phyloP scores from a whole-genome alignment of 768 basidiomycete genomes.

The Leucocoprinus sp. region DNA sequence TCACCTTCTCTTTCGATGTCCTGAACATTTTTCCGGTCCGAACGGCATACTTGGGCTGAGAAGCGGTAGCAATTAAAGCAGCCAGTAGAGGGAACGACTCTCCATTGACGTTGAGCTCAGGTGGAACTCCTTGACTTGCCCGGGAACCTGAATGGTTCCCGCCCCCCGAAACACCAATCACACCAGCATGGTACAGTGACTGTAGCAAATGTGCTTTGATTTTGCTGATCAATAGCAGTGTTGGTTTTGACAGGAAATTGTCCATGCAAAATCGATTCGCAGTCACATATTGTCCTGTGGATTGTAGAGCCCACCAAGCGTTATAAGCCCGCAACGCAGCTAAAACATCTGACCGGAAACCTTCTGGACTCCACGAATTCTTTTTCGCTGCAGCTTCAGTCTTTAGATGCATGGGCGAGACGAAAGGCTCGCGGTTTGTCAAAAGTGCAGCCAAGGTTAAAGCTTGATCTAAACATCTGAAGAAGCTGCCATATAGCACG shows the following conservation, averaged over 20 bases:
- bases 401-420: slow-evolving; percentile 74
- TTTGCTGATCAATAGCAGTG: slow-evolving; percentile 71
- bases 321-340: slow-evolving; percentile 77
- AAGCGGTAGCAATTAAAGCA: slow-evolving; percentile 77
- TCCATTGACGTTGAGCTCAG: slow-evolving; percentile 63
- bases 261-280: slow-evolving; percentile 75
- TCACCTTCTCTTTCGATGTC: slow-evolving; percentile 79
- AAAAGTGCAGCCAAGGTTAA: slow-evolving; percentile 88
- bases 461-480: slow-evolving; percentile 84
- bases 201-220: slow-evolving; percentile 72
- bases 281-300: slow-evolving; percentile 47
- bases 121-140: slow-evolving; percentile 35
- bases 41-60: slow-evolving; percentile 87
- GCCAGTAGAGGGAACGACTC: slow-evolving; percentile 70
- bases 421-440: slow-evolving; percentile 85
- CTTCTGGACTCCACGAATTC: slow-evolving; percentile 65
- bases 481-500: slow-evolving; percentile 85
- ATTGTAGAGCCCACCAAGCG: slow-evolving; percentile 69
- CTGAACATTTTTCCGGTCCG: slow-evolving; percentile 61
- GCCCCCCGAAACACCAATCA: slow-evolving; percentile 76
- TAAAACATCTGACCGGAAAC: slow-evolving; percentile 81
- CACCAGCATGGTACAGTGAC: slow-evolving; percentile 69
- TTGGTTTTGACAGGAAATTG: slow-evolving; percentile 87
- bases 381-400: slow-evolving; percentile 63
- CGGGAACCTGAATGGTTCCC: slow-evolving; percentile 30